A percentile compares a stretch with the other conserved stretches of the same genome.
Conservation (phyloP, 148 eudicot genomes). For the Limonium bicolor region DNA sequence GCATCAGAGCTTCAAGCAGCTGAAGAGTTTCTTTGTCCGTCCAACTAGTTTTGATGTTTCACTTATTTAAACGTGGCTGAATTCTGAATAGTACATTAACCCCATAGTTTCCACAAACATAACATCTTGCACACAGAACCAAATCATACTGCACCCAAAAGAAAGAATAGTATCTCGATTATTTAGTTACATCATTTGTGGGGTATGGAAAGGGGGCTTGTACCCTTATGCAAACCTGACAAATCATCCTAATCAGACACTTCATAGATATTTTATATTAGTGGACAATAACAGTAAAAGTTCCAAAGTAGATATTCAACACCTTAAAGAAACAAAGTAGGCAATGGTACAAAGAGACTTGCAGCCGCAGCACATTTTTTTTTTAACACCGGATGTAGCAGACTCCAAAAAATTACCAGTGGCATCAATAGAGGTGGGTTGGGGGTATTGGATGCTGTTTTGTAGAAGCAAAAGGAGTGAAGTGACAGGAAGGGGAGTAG, state of each 20-base stretch:
- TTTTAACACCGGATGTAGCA: slow-evolving; percentile 16
- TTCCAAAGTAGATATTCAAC: neutral
- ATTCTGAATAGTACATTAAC: slow-evolving; percentile 51
- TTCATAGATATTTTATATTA: no score
- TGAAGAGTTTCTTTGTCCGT: slow-evolving; percentile 79
- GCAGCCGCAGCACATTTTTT: slow-evolving; percentile 67
- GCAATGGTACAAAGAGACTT: slow-evolving; percentile 66
- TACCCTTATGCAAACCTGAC: no score
- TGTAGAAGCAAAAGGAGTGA: no score
- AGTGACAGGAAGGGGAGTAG: slow-evolving; percentile 43
- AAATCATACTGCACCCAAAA: slow-evolving; percentile 75
- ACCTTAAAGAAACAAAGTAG: slow-evolving; percentile 78
- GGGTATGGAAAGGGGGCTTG: no score
- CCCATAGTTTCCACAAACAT: slow-evolving; percentile 56
- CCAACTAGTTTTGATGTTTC: slow-evolving; percentile 72
- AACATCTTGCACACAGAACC: slow-evolving; percentile 92
- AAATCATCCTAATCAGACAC: no score
- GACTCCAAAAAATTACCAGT: slow-evolving; percentile 3
- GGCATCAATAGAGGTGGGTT: neutral
- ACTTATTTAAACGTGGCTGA: slow-evolving; percentile 75
- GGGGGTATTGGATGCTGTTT: slow-evolving; percentile 19
- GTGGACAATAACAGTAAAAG: no score
- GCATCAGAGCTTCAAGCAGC: slow-evolving; percentile 80
- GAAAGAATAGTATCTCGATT: no score
- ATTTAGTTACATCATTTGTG: no score